Evolutionary conservation across 179 eudicot genomes (phyloP).

Genomic region (Carnegiea gigantea): DNA sequence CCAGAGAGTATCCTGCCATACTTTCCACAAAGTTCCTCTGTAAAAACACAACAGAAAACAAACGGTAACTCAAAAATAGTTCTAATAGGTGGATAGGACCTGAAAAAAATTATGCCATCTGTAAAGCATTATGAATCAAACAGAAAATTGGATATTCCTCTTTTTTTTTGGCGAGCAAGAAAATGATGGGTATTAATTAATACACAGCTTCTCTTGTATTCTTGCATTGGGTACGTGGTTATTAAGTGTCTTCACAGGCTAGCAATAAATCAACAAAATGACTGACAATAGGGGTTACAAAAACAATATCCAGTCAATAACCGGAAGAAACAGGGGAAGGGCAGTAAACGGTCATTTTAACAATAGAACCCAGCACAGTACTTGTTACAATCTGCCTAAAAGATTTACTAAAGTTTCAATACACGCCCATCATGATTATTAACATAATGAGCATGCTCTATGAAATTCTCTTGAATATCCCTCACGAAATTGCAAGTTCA

Average conservation of each 20-base stretch:
- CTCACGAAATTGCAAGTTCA: no score
- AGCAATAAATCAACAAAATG: background rate
- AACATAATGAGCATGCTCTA: no score
- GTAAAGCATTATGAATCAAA: background rate
- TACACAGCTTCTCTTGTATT: background rate
- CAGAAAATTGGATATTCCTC: background rate
- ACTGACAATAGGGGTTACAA: background rate
- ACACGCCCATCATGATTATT: no score
- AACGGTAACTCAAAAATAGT: background rate
- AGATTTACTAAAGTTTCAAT: no score
- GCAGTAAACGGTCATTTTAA: background rate
- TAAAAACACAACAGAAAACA: constrained; percentile 24
- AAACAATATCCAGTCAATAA: background rate
- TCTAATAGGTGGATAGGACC: background rate
- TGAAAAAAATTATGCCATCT: background rate
- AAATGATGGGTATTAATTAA: background rate
- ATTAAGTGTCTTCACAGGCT: background rate
- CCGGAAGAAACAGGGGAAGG: no score
- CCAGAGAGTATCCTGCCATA: constrained; percentile 99
- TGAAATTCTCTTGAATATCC: no score
- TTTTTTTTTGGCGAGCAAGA: background rate
- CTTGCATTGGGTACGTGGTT: background rate
- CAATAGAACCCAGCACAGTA: background rate
- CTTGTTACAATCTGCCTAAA: no score
- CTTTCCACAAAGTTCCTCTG: constrained; percentile 99